Evolutionary conservation across 495 filamentous ascomycete species (phyloP).

Genomic region (Neurospora sp.): DNA sequence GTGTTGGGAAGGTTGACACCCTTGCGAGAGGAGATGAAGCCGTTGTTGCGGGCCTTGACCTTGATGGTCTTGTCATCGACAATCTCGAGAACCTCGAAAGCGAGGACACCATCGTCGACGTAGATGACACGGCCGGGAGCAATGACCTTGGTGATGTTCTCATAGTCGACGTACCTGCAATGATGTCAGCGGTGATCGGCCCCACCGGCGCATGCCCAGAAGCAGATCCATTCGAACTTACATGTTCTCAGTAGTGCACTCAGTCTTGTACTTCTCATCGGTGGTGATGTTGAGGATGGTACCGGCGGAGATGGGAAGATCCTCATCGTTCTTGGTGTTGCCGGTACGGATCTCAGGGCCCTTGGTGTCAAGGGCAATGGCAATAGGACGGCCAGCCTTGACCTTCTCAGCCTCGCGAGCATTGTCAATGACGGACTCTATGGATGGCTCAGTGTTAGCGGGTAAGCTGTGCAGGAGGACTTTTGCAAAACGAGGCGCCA

Average conservation of each 20-base stretch:
- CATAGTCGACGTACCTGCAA: conserved; percentile 91
- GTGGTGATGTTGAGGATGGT: conserved; percentile 88
- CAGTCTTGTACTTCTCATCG: conserved; percentile 83
- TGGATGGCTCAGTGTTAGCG: conserved; percentile 2
- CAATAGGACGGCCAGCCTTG: conserved; percentile 72
- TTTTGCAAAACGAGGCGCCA: neutral
- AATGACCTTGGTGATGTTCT: conserved; percentile 99
- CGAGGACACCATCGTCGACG: conserved; percentile 94
- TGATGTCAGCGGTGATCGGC: conserved; percentile 6
- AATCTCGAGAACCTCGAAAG: conserved; percentile 84
- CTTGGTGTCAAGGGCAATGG: conserved; percentile 98
- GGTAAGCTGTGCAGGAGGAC: conserved; percentile 28
- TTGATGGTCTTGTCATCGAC: conserved; percentile 80
- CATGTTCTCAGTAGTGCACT: conserved; percentile 86
- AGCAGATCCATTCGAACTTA: conserved; percentile 34
- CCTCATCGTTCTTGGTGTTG: conserved; percentile 73
- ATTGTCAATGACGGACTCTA: conserved; percentile 88
- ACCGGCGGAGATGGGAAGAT: conserved; percentile 78
- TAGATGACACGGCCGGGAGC: conserved; percentile 88
- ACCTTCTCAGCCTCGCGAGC: conserved; percentile 69
- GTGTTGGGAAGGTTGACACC: conserved; percentile 98
- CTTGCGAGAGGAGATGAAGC: conserved; percentile 95
- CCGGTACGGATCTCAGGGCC: conserved; percentile 97
- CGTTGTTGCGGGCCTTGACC: conserved; percentile 84
- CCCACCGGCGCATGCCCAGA: neutral